Base-by-base conservation (phyloP, 75 land plant genomes). In the Sequoiadendron giganteum region DNA sequence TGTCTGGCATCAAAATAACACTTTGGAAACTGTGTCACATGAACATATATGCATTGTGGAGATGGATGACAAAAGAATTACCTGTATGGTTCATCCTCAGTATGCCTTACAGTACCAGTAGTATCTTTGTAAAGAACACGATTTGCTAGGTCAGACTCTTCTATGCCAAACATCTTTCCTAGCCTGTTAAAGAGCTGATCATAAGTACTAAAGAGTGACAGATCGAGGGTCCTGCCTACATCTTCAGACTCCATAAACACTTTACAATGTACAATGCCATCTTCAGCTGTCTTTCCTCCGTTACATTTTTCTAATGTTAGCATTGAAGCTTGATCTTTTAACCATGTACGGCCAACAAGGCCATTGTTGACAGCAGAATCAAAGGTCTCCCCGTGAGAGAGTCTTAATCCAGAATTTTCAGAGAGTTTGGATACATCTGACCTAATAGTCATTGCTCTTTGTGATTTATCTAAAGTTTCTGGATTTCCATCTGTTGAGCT, bases 181-280 rank as follows among this genome's bases (percentile, higher is more conserved):
- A 93, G 89, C 34, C 87, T 88, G 47, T 92, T 90, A 81, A 90
- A 89, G 25, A 93, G 90, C 90, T 93, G 90, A 43, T 93, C 94
- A 48, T 90, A 93, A 32, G 89, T 82, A 36, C 65, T 38, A 65
- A 93, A 88, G 18, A 48, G 73, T 4, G 94, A 92, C n/a, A 93
- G 89, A 81, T 93, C 94, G 30, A 93, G 89, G n/a, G 90, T 93
- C 86, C 94, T 88, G 30, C 93, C 94, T 1, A 93, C 93, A 89
- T 93, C 94, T 56, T 93, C 94, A 52, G 89, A 87, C 88, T 93
- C 94, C 36, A 78, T 84, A 65, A 92, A 93, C 28, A 92, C 91
- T 86, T 92, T 93, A 88, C 94, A 93, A 68, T 92, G 91, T n/a
- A 40, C 25, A 55, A 86, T 48, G 13, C 73, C 56, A 21, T 91